Base-by-base conservation (phyloP, 108 stramenopile genomes). In the Craspedostauros australis region DNA sequence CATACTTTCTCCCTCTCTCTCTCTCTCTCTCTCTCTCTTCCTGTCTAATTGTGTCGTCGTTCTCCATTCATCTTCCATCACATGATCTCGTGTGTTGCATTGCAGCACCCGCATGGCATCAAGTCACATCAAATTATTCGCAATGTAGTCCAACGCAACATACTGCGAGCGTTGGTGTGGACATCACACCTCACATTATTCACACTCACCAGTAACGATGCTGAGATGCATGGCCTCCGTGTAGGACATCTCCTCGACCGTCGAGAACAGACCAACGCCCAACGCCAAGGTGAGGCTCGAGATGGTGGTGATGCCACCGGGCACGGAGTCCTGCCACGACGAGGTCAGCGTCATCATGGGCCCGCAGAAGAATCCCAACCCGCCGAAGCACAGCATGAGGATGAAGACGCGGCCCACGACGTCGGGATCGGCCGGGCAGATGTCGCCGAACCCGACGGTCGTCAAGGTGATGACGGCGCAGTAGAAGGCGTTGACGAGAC, bases 381-480 rank as follows among this genome's bases (percentile, higher is more conserved):
- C 78, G 54, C 30, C 47, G 22, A 79, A 62, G 4, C 69, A 55
- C 21, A 72, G 46, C n/a, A 58, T 15, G 0, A 66, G 39, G 26
- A 79, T 53, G 41, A 79, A 79, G 14, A 72, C 19, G 44, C 49
- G 22, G 34, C 78, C 78, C 4, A 51, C 15, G 9, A 50, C 23
- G 23, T 51, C 42, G 4, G 59, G 41, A 19, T 75, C 41, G 21
- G 48, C 53, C 0, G 78, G 78, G 44, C 78, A 79, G 49, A 79
- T 79, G 39, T 79, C 78, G 23, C 78, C 73, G 50, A 66, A 79
- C 23, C 78, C 72, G 38, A 75, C 64, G n/a, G 78, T 79, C 21
- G 78, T 79, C 54, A 79, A 55, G 9, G 78, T 74, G 6, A 75
- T 75, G 7, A 66, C 63, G 20, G 70, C 55, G 3, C 75, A 64